A percentile compares a stretch with the other conserved stretches of the same genome.
phyloP scores from a whole-genome alignment of 257 asterid species.

The Handroanthus guayacan region DNA sequence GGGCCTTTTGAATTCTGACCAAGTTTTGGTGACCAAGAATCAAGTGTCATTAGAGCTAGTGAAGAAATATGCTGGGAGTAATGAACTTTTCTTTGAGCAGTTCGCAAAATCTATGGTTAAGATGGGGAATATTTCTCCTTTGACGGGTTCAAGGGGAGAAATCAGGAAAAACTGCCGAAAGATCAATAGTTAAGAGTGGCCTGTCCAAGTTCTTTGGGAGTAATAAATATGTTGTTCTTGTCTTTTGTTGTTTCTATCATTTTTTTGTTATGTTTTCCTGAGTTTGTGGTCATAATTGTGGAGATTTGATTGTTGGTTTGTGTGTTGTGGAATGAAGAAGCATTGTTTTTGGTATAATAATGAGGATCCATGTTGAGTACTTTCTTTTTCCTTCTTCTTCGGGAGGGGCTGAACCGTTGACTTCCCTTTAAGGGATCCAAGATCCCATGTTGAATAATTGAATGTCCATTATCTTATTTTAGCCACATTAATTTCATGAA shows the following conservation, averaged over 20 bases:
- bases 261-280: background rate
- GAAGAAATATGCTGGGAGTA: constrained; percentile 68
- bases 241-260: background rate
- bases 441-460: too few species aligned
- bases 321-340: too few species aligned
- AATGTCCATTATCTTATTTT: too few species aligned
- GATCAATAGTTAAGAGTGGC: constrained; percentile 47
- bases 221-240: background rate
- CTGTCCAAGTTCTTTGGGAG: background rate
- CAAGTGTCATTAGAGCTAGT: constrained; percentile 63
- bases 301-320: too few species aligned
- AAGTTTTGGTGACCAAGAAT: constrained; percentile 75
- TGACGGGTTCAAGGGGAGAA: constrained; percentile 80
- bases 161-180: constrained; percentile 77
- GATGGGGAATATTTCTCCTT: constrained; percentile 87
- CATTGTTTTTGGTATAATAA: too few species aligned
- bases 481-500: too few species aligned
- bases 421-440: too few species aligned
- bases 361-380: too few species aligned
- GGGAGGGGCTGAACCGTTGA: too few species aligned
- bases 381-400: too few species aligned
- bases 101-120: constrained; percentile 82
- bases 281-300: background rate
- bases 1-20: constrained; percentile 82
- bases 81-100: constrained; percentile 72